Percentiles rank a stretch among this genome's conserved stretches.
These are phyloP conservation scores for Suhomyces sp. DNA, from an alignment of 805 yeast species.

Conservation along the genomic window DNA sequence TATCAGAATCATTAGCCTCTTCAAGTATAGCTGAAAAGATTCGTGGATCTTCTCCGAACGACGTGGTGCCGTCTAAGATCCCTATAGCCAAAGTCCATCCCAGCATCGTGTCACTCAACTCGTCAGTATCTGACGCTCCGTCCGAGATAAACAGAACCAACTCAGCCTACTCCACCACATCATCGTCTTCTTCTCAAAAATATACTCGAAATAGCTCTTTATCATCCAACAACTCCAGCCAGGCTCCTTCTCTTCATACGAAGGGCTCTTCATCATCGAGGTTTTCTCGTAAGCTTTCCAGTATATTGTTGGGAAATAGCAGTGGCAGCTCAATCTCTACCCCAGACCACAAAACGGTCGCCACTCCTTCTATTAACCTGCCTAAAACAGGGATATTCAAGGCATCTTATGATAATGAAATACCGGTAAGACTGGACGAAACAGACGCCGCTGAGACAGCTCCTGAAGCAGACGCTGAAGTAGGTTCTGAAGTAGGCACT, in stretches of 20 bases:
- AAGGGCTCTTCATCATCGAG: conserved; percentile 8
- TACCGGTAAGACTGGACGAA: not conserved
- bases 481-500: not conserved
- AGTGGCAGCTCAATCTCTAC: not conserved
- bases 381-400: not conserved
- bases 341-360: not conserved
- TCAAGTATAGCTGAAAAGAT: not conserved
- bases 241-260: conserved; percentile 1
- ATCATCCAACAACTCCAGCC: conserved; percentile 15
- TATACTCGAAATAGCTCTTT: conserved; percentile 19
- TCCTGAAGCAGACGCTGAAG: not conserved
- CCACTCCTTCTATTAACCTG: not conserved
- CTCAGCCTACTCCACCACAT: conserved; percentile 1
- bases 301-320: conserved; percentile 7
- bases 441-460: not conserved
- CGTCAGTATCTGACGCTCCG: not conserved
- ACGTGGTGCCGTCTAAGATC: not conserved
- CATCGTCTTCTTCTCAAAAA: conserved; percentile 4
- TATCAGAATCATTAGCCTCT: not conserved
- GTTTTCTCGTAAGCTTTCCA: conserved; percentile 13
- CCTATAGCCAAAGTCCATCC: not conserved
- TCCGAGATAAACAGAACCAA: conserved; percentile 1
- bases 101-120: not conserved
- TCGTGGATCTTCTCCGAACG: not conserved
- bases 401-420: conserved; percentile 3